Percentiles rank a stretch among this genome's conserved stretches.
Evolutionary conservation across 352 stramenopile species (phyloP).

Genomic region (Phytophthora pinifolia): DNA sequence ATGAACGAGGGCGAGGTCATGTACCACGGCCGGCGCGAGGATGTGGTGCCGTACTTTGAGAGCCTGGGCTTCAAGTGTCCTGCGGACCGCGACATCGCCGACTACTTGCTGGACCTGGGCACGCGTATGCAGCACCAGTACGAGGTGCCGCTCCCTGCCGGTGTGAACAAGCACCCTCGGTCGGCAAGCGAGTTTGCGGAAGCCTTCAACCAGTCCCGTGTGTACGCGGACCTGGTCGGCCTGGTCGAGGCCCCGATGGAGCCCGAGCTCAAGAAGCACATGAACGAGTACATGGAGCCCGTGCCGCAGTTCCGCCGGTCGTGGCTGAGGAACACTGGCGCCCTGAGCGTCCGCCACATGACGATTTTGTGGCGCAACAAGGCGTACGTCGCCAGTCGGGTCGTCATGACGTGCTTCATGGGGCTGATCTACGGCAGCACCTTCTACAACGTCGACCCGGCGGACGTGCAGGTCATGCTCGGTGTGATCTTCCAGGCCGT

Average conservation of each 20-base stretch:
- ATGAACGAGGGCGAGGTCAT: constrained; percentile 43
- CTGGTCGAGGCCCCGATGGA: constrained; percentile 23
- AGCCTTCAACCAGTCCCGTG: constrained; percentile 31
- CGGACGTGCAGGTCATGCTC: constrained; percentile 7
- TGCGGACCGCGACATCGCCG: constrained; percentile 20
- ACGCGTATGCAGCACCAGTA: constrained; percentile 43
- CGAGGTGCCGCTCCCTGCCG: constrained; percentile 18
- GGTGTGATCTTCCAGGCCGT: constrained; percentile 9
- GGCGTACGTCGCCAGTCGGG: constrained; percentile 18
- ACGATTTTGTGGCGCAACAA: constrained; percentile 41
- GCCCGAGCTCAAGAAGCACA: constrained; percentile 17
- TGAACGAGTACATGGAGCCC: constrained; percentile 16
- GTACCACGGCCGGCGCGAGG: constrained; percentile 27
- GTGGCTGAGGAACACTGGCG: constrained; percentile 16
- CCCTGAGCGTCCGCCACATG: constrained; percentile 37
- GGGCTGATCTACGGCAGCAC: constrained; percentile 8
- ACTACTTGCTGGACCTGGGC: constrained; percentile 35
- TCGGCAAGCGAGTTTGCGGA: constrained; percentile 35
- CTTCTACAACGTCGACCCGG: constrained; percentile 3
- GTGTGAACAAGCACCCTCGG: constrained; percentile 19
- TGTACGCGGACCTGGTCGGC: constrained; percentile 19
- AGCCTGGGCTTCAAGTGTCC: constrained; percentile 22
- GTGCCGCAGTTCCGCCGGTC: constrained; percentile 23
- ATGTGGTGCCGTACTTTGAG: constrained; percentile 27
- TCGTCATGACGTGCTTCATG: constrained; percentile 19